These are phyloP conservation scores for Phytopythium aichiense DNA, from an alignment of 352 stramenopile genomes.

Conservation along the genomic window DNA sequence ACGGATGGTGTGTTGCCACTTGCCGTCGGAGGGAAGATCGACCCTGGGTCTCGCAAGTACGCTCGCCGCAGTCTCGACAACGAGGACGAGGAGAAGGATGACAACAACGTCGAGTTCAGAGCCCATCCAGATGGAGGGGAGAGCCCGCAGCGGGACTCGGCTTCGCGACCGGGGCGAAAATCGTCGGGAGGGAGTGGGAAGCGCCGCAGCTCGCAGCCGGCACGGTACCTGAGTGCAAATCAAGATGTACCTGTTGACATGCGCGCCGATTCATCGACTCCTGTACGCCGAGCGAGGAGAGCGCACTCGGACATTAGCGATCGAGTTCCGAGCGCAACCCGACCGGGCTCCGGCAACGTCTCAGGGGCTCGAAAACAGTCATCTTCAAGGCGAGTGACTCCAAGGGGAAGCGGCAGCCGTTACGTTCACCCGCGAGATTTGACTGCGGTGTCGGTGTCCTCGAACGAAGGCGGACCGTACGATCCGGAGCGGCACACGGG, in stretches of 20 bases:
- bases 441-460: slow-evolving; percentile 16
- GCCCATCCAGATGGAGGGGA: neutral
- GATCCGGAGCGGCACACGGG: slow-evolving; percentile 36
- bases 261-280: neutral
- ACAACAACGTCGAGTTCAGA: slow-evolving; percentile 14
- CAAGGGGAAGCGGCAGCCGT: slow-evolving; percentile 9
- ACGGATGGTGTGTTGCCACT: slow-evolving; percentile 8
- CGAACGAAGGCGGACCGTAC: slow-evolving; percentile 28
- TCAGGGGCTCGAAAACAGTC: neutral
- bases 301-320: slow-evolving; percentile 4
- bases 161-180: slow-evolving; percentile 1
- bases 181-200: slow-evolving; percentile 1
- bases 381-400: slow-evolving; percentile 1
- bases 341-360: neutral
- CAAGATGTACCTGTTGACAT: neutral
- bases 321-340: neutral
- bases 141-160: neutral
- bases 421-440: slow-evolving; percentile 8
- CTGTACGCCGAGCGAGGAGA: neutral
- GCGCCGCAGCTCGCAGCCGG: slow-evolving; percentile 4
- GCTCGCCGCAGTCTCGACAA: slow-evolving; percentile 57
- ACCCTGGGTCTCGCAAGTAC: slow-evolving; percentile 33
- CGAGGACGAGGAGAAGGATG: slow-evolving; percentile 56
- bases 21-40: slow-evolving; percentile 15
- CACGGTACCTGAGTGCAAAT: neutral